Conservation (phyloP, 73 alveolate genomes). For the Paramecium octaurelia region DNA sequence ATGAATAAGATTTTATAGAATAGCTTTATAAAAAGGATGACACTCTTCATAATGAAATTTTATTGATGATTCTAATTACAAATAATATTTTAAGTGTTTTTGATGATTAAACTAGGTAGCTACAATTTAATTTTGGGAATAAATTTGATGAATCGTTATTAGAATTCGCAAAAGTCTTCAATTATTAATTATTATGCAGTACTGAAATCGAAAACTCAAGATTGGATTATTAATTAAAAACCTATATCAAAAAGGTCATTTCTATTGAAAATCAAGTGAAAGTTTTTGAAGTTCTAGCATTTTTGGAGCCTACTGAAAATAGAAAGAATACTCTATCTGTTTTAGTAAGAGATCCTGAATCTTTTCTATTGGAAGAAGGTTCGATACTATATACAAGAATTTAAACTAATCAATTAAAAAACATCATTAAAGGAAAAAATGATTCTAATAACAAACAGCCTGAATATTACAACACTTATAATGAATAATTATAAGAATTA, state of each 20-base stretch:
- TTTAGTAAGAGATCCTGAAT: slow-evolving; percentile 38
- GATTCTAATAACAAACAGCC: neutral
- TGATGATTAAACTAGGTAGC: neutral
- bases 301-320: neutral
- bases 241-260: neutral
- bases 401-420: neutral
- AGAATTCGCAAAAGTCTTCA: neutral
- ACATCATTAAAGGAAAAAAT: neutral
- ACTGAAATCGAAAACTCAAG: neutral
- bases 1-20: neutral
- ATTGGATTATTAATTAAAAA: neutral
- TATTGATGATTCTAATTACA: neutral
- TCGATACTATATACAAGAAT: slow-evolving; percentile 9
- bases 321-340: slow-evolving; percentile 6
- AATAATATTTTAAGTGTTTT: neutral
- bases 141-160: neutral
- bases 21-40: neutral
- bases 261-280: neutral
- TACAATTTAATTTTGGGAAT: neutral
- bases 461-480: neutral
- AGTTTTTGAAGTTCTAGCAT: slow-evolving; percentile 1
- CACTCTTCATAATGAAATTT: neutral
- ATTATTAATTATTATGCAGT: neutral
- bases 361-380: slow-evolving; percentile 4
- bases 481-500: neutral